phyloP scores from a whole-genome alignment of 2,329 filamentous ascomycete species.

The Claviceps pazoutovae region DNA sequence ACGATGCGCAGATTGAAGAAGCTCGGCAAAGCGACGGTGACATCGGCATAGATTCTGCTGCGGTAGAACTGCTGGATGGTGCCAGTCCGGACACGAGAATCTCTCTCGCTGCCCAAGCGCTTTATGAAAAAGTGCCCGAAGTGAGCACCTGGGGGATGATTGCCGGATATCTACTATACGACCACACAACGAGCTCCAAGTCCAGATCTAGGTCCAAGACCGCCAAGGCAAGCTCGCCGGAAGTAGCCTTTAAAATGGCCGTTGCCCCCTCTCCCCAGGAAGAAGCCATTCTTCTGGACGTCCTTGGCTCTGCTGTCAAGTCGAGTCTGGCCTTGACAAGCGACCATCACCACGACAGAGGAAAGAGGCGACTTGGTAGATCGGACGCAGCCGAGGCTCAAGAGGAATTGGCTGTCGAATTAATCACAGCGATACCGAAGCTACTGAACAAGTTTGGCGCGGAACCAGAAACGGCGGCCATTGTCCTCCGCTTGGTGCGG shows the following conservation, averaged over 20 bases:
- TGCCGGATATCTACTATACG: conserved; percentile 80
- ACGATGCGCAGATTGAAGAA: conserved; percentile 57
- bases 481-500: conserved; percentile 74
- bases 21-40: conserved; percentile 33
- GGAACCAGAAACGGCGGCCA: conserved; percentile 71
- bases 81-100: conserved; percentile 65
- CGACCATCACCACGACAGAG: conserved; percentile 54
- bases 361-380: conserved; percentile 42
- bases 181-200: conserved; percentile 58
- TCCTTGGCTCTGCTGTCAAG: conserved; percentile 72
- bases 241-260: conserved; percentile 52
- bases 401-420: conserved; percentile 63
- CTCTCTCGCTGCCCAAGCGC: conserved; percentile 68
- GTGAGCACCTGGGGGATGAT: conserved; percentile 78
- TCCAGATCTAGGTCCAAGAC: conserved; percentile 37
- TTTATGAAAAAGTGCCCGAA: conserved; percentile 71
- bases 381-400: conserved; percentile 56
- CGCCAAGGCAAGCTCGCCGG: conserved; percentile 34
- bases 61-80: conserved; percentile 44
- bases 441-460: conserved; percentile 89
- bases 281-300: conserved; percentile 74
- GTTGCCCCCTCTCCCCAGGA: conserved; percentile 64
- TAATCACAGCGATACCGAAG: conserved; percentile 68
- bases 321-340: conserved; percentile 51
- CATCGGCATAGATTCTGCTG: conserved; percentile 31